Evolutionary conservation across 2,329 filamentous ascomycete genomes (phyloP).

Genomic region (Stachybotrys chartarum): DNA sequence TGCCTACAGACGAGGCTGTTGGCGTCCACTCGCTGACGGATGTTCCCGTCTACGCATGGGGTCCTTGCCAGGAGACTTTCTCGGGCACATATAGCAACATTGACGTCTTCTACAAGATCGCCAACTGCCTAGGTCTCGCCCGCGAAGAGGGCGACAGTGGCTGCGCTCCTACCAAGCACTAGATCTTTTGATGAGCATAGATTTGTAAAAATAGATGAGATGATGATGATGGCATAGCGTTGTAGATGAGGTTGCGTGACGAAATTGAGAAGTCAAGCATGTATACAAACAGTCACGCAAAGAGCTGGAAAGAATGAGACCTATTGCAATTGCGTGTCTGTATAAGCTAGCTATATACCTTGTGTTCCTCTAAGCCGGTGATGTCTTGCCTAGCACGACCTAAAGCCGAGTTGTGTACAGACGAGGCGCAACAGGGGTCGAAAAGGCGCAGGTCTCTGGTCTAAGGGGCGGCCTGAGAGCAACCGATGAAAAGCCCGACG

Average conservation of each 20-base stretch:
- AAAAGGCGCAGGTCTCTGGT: no score
- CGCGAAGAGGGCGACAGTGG: conserved; percentile 12
- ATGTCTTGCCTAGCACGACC: no score
- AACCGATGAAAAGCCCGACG: no score
- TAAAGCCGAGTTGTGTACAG: no score
- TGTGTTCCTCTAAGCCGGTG: no score
- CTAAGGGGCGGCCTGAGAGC: no score
- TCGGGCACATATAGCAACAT: conserved; percentile 64
- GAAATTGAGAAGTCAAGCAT: not conserved
- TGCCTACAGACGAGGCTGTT: conserved; percentile 54
- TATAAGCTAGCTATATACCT: not conserved
- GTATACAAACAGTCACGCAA: not conserved
- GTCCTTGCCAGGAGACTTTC: conserved; percentile 72
- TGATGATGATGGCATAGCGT: not conserved
- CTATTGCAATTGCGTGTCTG: not conserved
- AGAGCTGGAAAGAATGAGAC: not conserved
- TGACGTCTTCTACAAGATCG: conserved; percentile 70
- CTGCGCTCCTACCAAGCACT: not conserved
- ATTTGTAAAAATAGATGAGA: not conserved
- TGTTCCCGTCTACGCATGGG: conserved; percentile 70
- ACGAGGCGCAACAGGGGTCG: no score
- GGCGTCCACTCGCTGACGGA: conserved; percentile 75
- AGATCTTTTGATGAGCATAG: not conserved
- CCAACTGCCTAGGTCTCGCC: conserved; percentile 55
- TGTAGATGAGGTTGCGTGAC: not conserved